phyloP scores from a whole-genome alignment of 2,329 filamentous ascomycete genomes.

The Colletotrichum filicis region DNA sequence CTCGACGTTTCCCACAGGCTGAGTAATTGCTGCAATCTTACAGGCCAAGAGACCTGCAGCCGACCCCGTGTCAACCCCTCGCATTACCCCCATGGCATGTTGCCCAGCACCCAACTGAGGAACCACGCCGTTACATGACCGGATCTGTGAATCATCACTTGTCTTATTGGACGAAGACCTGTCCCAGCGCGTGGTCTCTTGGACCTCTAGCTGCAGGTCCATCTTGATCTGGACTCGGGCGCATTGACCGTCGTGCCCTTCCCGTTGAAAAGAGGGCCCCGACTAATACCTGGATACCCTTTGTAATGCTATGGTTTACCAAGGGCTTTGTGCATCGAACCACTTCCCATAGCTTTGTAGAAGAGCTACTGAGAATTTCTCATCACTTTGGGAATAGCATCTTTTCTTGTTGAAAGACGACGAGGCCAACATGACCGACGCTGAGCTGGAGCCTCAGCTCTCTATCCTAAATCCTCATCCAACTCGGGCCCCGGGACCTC shows the following conservation, averaged over 20 bases:
- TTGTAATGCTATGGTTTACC: slow-evolving; percentile 4
- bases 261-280: slow-evolving; percentile 29
- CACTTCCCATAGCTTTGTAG: not conserved
- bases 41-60: slow-evolving; percentile 35
- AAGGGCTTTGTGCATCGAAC: slow-evolving; percentile 8
- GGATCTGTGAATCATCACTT: slow-evolving; percentile 37
- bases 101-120: slow-evolving; percentile 20
- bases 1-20: slow-evolving; percentile 33
- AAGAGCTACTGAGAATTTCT: not conserved
- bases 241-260: slow-evolving; percentile 26
- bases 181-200: slow-evolving; percentile 14
- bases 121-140: slow-evolving; percentile 28
- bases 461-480: slow-evolving; percentile 61
- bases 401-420: not conserved
- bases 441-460: slow-evolving; percentile 36
- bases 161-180: slow-evolving; percentile 26
- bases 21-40: slow-evolving; percentile 42
- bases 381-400: not conserved
- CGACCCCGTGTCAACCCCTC: slow-evolving; percentile 28
- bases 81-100: slow-evolving; percentile 24
- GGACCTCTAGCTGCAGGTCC: slow-evolving; percentile 30
- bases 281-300: slow-evolving; percentile 27
- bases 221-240: slow-evolving; percentile 19
- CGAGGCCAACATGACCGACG: slow-evolving; percentile 18
- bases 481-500: slow-evolving; percentile 53